phyloP scores from a whole-genome alignment of 2,329 filamentous ascomycete species.

The Fusarium avenaceum region DNA sequence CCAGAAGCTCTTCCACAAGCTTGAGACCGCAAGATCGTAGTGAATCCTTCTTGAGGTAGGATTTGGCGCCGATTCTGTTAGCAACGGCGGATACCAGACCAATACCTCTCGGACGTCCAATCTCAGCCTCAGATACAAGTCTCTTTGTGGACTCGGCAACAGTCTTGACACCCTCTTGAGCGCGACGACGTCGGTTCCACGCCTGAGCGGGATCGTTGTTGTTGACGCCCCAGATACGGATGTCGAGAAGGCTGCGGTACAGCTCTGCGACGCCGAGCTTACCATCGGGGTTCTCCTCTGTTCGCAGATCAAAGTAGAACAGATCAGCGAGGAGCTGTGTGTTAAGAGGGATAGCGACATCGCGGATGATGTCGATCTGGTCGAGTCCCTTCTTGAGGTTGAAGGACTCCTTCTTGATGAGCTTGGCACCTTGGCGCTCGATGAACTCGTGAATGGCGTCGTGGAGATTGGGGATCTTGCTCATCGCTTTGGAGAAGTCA shows the following conservation, averaged over 20 bases:
- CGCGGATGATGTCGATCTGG: slow-evolving; percentile 61
- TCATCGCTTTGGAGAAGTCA: slow-evolving; percentile 51
- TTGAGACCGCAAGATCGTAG: slow-evolving; percentile 57
- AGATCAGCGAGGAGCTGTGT: slow-evolving; percentile 68
- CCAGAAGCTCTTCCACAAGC: slow-evolving; percentile 56
- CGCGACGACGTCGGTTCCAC: slow-evolving; percentile 60
- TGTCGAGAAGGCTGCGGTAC: slow-evolving; percentile 59
- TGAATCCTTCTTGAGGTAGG: slow-evolving; percentile 53
- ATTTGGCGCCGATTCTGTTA: slow-evolving; percentile 49
- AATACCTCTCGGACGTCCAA: slow-evolving; percentile 51
- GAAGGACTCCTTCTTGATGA: slow-evolving; percentile 59
- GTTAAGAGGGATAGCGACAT: slow-evolving; percentile 71
- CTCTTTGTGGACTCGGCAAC: slow-evolving; percentile 57
- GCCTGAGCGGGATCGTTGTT: slow-evolving; percentile 62
- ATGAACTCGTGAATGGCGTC: slow-evolving; percentile 52
- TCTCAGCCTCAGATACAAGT: slow-evolving; percentile 55
- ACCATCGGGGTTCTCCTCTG: slow-evolving; percentile 66
- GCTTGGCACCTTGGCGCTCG: slow-evolving; percentile 52
- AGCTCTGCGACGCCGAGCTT: slow-evolving; percentile 57
- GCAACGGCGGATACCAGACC: slow-evolving; percentile 50
- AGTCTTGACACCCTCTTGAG: slow-evolving; percentile 56
- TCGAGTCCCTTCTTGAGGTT: slow-evolving; percentile 53
- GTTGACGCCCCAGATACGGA: slow-evolving; percentile 62
- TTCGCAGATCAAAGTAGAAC: slow-evolving; percentile 71
- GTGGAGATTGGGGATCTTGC: slow-evolving; percentile 53